These are phyloP conservation scores for Pulveroboletus sp. DNA, from an alignment of 768 basidiomycete species.

Conservation along the genomic window DNA sequence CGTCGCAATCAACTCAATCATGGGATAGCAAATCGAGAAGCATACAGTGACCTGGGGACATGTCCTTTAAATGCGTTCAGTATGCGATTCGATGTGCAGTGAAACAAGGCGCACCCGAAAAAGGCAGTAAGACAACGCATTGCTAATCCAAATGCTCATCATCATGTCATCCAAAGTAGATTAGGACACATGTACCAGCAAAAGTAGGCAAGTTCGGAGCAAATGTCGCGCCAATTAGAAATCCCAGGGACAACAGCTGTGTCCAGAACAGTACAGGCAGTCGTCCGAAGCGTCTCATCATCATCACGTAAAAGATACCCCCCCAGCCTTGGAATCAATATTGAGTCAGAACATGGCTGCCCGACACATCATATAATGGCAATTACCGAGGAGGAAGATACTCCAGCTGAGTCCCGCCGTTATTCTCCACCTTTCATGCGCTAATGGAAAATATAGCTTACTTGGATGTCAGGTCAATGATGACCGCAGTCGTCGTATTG, in stretches of 20 bases:
- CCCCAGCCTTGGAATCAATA: slow-evolving; percentile 23
- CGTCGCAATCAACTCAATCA: background rate
- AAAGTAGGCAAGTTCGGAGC: slow-evolving; percentile 46
- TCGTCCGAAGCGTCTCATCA: slow-evolving; percentile 29
- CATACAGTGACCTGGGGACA: slow-evolving; percentile 48
- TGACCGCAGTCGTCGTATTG: slow-evolving; percentile 41
- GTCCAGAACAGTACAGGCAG: slow-evolving; percentile 31
- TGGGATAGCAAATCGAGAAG: background rate
- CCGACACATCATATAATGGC: background rate
- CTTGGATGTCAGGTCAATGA: slow-evolving; percentile 50
- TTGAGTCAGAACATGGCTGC: slow-evolving; percentile 2
- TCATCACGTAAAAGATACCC: slow-evolving; percentile 27
- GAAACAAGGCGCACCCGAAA: slow-evolving; percentile 22
- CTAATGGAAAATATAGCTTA: slow-evolving; percentile 4
- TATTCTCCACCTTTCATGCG: background rate
- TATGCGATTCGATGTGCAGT: background rate
- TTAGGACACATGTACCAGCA: slow-evolving; percentile 30
- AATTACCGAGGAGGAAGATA: slow-evolving; percentile 41
- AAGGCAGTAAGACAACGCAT: slow-evolving; percentile 32
- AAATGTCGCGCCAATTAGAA: slow-evolving; percentile 48
- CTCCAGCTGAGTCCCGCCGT: slow-evolving; percentile 34
- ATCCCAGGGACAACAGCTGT: slow-evolving; percentile 39
- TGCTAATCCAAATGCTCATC: slow-evolving; percentile 9
- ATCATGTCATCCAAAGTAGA: background rate
- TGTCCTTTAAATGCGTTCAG: slow-evolving; percentile 29